Percentiles rank a stretch among this genome's conserved stretches.
These are phyloP conservation scores for Leucogyrophana mollusca DNA, from an alignment of 768 basidiomycete genomes.

Conservation along the genomic window DNA sequence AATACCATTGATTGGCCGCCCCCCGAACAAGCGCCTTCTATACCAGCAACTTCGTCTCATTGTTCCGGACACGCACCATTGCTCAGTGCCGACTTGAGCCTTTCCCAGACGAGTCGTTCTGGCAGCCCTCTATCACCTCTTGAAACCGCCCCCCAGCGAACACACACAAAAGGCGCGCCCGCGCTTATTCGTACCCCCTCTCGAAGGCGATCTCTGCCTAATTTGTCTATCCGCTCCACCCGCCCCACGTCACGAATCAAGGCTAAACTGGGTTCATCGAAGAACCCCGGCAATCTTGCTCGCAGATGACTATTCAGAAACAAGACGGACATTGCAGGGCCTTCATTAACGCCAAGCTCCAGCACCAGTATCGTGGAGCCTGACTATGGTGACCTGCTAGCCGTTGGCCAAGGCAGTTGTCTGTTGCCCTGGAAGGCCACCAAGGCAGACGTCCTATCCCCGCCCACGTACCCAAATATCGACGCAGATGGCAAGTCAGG, in stretches of 20 bases:
- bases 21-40: slow-evolving; percentile 16
- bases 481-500: background rate
- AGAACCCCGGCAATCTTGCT: slow-evolving; percentile 49
- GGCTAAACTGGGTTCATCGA: slow-evolving; percentile 42
- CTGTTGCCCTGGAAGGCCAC: slow-evolving; percentile 44
- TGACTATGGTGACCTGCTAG: slow-evolving; percentile 15
- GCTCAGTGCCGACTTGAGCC: slow-evolving; percentile 30
- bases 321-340: slow-evolving; percentile 16
- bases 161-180: slow-evolving; percentile 15
- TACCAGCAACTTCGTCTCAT: slow-evolving; percentile 33
- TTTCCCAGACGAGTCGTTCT: slow-evolving; percentile 13
- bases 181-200: slow-evolving; percentile 35
- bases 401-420: slow-evolving; percentile 32
- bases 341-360: slow-evolving; percentile 5
- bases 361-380: slow-evolving; percentile 3
- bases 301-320: slow-evolving; percentile 55
- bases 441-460: slow-evolving; percentile 16
- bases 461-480: slow-evolving; percentile 10
- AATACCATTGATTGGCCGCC: slow-evolving; percentile 38
- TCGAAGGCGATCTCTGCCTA: slow-evolving; percentile 58
- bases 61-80: slow-evolving; percentile 35
- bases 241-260: slow-evolving; percentile 47
- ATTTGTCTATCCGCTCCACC: slow-evolving; percentile 44
- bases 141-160: slow-evolving; percentile 13
- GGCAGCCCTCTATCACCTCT: slow-evolving; percentile 19